These are phyloP conservation scores for Piromyces sp. DNA, from an alignment of 192 early-diverging fungal genomes.

Conservation along the genomic window DNA sequence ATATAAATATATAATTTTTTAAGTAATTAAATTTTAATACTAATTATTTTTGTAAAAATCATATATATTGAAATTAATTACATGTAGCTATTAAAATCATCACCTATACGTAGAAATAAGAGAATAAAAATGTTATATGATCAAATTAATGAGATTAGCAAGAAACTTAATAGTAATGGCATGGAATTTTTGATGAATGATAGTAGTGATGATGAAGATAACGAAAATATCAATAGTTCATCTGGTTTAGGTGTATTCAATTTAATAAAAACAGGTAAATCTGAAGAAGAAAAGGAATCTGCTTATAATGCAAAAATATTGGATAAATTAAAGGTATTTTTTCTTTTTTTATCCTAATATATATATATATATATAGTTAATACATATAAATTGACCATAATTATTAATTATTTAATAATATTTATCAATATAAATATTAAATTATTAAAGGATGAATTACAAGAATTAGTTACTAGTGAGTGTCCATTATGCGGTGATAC, in stretches of 20 bases:
- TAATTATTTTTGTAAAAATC: too few species aligned
- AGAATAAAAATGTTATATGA: background rate
- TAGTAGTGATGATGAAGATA: background rate
- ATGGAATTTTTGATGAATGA: background rate
- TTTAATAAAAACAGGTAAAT: background rate
- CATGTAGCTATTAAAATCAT: background rate
- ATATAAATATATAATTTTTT: conserved; percentile 2
- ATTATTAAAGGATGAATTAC: conserved; percentile 42
- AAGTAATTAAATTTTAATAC: too few species aligned
- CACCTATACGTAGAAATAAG: background rate
- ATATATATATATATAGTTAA: background rate
- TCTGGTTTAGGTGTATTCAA: too few species aligned
- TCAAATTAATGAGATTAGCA: background rate
- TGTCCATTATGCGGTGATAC: conserved; percentile 90
- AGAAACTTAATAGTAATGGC: background rate
- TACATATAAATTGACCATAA: too few species aligned
- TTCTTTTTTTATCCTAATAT: background rate
- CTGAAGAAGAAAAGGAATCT: background rate
- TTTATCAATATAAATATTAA: too few species aligned
- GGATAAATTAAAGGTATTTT: background rate
- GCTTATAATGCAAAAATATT: conserved; percentile 7
- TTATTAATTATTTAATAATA: too few species aligned
- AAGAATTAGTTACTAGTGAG: conserved; percentile 62
- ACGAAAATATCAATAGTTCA: background rate
- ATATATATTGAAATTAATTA: background rate